These are phyloP conservation scores for Cytospora schulzeri DNA, from an alignment of 2,329 filamentous ascomycete species.

Conservation along the genomic window DNA sequence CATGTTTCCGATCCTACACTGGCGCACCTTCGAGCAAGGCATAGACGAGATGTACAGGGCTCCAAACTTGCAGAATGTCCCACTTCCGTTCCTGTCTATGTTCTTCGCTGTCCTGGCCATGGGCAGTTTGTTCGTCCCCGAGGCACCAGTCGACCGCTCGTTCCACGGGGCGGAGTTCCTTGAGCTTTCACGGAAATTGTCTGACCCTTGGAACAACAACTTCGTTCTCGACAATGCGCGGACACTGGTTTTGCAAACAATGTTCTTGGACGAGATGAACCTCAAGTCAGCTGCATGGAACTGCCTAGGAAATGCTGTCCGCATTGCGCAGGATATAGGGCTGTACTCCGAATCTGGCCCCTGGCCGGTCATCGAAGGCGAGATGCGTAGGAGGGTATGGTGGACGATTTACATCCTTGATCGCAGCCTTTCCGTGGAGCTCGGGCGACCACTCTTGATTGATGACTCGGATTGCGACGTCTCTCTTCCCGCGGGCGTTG, in stretches of 20 bases:
- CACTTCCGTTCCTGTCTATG: slow-evolving; percentile 74
- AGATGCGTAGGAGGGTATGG: slow-evolving; percentile 88
- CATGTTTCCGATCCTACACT: slow-evolving; percentile 84
- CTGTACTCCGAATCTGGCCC: slow-evolving; percentile 75
- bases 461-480: slow-evolving; percentile 88
- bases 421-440: slow-evolving; percentile 75
- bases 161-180: slow-evolving; percentile 64
- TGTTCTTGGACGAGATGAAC: slow-evolving; percentile 85
- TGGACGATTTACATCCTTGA: slow-evolving; percentile 94
- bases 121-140: slow-evolving; percentile 72
- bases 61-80: slow-evolving; percentile 60
- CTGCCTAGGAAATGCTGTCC: slow-evolving; percentile 79
- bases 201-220: slow-evolving; percentile 82
- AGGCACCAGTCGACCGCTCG: slow-evolving; percentile 56
- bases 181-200: slow-evolving; percentile 67
- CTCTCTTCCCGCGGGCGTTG: slow-evolving; percentile 73
- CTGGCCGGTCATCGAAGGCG: slow-evolving; percentile 75
- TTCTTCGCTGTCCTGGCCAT: slow-evolving; percentile 84
- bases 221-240: slow-evolving; percentile 76
- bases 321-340: slow-evolving; percentile 81
- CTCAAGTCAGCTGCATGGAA: slow-evolving; percentile 82
- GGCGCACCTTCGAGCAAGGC: slow-evolving; percentile 76
- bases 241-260: slow-evolving; percentile 69
- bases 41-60: slow-evolving; percentile 76
- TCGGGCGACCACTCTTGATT: slow-evolving; percentile 79